phyloP scores from a whole-genome alignment of 169 alveolate genomes.

The Amoebophrya sp. region DNA sequence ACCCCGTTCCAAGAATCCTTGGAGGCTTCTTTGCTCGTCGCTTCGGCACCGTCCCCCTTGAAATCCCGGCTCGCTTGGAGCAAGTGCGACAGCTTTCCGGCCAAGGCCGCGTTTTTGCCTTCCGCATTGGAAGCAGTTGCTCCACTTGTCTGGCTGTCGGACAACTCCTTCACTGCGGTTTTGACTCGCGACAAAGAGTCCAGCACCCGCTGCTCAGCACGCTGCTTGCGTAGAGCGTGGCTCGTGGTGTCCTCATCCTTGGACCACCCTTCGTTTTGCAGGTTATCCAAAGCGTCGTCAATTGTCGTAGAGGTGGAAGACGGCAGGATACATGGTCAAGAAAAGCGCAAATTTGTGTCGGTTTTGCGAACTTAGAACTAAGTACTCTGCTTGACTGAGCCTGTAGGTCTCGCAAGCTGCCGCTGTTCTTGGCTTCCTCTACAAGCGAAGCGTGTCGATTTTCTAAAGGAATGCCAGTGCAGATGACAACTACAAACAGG shows the following conservation, averaged over 20 bases:
- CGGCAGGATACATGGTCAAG: too few species aligned
- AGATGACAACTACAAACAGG: too few species aligned
- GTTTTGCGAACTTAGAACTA: not conserved
- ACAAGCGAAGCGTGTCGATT: too few species aligned
- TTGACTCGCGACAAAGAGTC: not conserved
- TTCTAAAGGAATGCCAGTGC: too few species aligned
- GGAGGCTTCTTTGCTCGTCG: not conserved
- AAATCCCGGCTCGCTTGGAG: too few species aligned
- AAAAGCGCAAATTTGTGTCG: not conserved
- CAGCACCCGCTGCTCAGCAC: not conserved
- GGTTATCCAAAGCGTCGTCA: not conserved
- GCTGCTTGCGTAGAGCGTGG: not conserved
- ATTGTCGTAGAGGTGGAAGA: too few species aligned
- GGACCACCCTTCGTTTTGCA: not conserved
- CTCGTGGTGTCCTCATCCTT: not conserved
- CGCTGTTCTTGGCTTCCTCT: not conserved
- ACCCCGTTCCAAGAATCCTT: not conserved
- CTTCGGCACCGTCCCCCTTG: not conserved
- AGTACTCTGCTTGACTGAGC: not conserved
- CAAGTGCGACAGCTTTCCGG: too few species aligned
- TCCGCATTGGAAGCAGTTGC: not conserved
- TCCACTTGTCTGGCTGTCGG: not conserved
- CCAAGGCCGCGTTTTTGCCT: too few species aligned
- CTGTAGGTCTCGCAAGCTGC: not conserved
- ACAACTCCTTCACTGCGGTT: not conserved